Evolutionary conservation across 768 basidiomycete genomes (phyloP).

Genomic region (Leccinellum luteum): DNA sequence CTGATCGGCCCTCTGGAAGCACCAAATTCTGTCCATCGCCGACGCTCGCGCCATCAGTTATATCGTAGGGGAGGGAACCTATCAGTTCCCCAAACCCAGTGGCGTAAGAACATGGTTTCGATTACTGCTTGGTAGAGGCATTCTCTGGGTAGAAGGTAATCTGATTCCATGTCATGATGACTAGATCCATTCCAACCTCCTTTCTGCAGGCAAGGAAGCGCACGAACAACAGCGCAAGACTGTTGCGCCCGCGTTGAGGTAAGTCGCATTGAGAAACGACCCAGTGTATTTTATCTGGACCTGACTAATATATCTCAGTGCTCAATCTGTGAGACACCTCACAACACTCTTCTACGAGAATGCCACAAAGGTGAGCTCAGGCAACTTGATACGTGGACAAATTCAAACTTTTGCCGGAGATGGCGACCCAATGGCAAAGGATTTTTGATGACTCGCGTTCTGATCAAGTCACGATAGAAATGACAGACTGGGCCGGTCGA

Average conservation of each 20-base stretch:
- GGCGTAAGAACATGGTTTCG: constrained; percentile 66
- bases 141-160: constrained; percentile 65
- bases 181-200: neutral
- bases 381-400: neutral
- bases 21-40: constrained; percentile 55
- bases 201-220: constrained; percentile 45
- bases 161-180: neutral
- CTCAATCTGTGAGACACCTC: constrained; percentile 52
- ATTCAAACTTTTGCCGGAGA: constrained; percentile 19
- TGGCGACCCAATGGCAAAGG: constrained; percentile 50
- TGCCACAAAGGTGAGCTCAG: constrained; percentile 36
- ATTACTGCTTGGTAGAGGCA: constrained; percentile 58
- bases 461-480: constrained; percentile 47
- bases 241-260: constrained; percentile 60
- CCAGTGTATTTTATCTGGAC: neutral
- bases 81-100: constrained; percentile 59
- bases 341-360: constrained; percentile 55
- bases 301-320: constrained; percentile 30
- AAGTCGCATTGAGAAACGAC: constrained; percentile 3
- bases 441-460: constrained; percentile 40
- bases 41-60: constrained; percentile 52
- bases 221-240: constrained; percentile 54
- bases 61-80: constrained; percentile 53
- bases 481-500: constrained; percentile 57
- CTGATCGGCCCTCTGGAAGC: constrained; percentile 34